phyloP scores from a whole-genome alignment of 1,139 yeast species.

The Neolecta irregularis region DNA sequence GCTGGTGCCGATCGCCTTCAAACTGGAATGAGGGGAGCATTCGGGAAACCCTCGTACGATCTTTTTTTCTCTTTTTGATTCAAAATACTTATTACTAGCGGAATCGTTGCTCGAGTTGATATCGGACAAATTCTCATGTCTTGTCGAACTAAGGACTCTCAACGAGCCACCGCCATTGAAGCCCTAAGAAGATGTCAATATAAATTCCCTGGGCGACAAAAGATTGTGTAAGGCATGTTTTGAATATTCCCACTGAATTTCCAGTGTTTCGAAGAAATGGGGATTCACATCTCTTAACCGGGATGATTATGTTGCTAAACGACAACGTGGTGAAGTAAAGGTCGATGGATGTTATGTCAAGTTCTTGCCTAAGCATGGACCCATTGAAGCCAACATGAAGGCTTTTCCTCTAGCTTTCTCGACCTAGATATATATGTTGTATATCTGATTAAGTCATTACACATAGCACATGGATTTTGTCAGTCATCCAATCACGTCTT shows the following conservation, averaged over 20 bases:
- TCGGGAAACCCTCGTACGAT: slow-evolving; percentile 99
- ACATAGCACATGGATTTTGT: no score
- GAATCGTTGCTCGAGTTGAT: slow-evolving; percentile 98
- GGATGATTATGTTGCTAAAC: slow-evolving; percentile 86
- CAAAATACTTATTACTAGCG: no score
- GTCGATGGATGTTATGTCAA: slow-evolving; percentile 99
- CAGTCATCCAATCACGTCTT: no score
- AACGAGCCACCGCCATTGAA: slow-evolving; percentile 95
- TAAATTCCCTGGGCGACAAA: slow-evolving; percentile 99
- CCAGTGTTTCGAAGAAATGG: slow-evolving; percentile 99
- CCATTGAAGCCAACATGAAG: slow-evolving; percentile 76
- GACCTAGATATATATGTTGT: no score
- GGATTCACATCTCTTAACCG: slow-evolving; percentile 99
- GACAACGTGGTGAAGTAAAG: slow-evolving; percentile 94
- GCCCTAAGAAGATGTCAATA: slow-evolving; percentile 99
- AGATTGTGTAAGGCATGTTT: no score
- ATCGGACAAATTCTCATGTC: slow-evolving; percentile 98
- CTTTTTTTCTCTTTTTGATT: no score
- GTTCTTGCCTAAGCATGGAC: slow-evolving; percentile 95
- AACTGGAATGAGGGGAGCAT: slow-evolving; percentile 99
- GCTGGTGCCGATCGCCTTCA: slow-evolving; percentile 99
- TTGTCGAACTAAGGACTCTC: slow-evolving; percentile 94
- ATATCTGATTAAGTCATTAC: no score
- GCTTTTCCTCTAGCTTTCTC: no score
- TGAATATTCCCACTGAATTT: no score